Evolutionary conservation across 805 yeast genomes (phyloP), one percentile per base, ranked within the genome.

Genomic region (Isabelozyma heimii): DNA sequence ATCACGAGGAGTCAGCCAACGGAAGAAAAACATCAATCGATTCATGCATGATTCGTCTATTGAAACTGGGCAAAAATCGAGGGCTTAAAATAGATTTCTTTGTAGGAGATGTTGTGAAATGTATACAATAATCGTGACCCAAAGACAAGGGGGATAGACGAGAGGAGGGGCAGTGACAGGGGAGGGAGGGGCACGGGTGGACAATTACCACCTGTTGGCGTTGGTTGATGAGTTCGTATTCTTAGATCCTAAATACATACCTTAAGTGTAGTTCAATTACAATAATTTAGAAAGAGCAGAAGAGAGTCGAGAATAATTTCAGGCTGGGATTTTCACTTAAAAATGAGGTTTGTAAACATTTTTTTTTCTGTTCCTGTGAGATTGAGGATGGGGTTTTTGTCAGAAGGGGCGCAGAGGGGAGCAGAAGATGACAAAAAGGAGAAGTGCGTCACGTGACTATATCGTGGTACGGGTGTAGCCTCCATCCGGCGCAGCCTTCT

Each of bases 321-420:
- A 20, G 24, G 24, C 24, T 20, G 24, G 24, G 35, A 13, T 30
- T 30, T 8, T 30, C 10, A 30, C 10, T 30, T 30, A 10, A 30
- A 30, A 30, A 30, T 30, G 10, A 30, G 35, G 35, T 30, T 30
- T 30, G 35, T 30, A 30, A 30, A 30, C 35, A 30, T 28, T 28
- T 30, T 30, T 30, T 30, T 30, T 3, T 20, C 4, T 6, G 41
- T 38, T 44, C 40, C 37, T 45, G 43, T 46, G 41, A 46, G 50
- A 47, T 40, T 15, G 30, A 15, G 26, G 43, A 9, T 17, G 27
- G 15, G 26, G 30, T 40, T 16, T 13, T 14, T 16, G 14, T n/a
- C 24, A 14, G 30, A 26, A 14, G 44, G 44, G 44, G 17, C 16
- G 30, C 37, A 42, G 20, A 30, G 35, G 35, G 35, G 35, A 30